These are phyloP conservation scores for Narthecium ossifragum DNA, from an alignment of 106 monocot genomes.

Conservation along the genomic window DNA sequence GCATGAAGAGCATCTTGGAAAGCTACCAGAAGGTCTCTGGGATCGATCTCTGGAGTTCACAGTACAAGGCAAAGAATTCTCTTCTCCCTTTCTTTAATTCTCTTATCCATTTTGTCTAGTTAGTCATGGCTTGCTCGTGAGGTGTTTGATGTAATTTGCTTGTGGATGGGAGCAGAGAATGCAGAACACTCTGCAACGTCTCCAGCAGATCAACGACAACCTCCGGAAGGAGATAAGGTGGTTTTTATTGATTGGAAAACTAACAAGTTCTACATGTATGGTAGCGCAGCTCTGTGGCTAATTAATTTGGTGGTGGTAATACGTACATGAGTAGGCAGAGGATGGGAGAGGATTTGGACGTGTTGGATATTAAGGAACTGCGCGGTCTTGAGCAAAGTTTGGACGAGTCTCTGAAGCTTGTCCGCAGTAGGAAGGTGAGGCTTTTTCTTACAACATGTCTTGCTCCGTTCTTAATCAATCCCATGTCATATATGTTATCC, in stretches of 20 bases:
- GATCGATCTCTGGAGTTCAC: constrained; percentile 67
- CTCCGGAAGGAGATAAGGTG: constrained; percentile 83
- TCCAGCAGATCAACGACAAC: constrained; percentile 68
- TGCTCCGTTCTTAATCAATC: too few relatives aligned
- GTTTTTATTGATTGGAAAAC: too few relatives aligned
- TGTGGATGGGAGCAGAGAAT: constrained; percentile 47
- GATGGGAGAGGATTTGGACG: constrained; percentile 67
- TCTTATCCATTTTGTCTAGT: constrained; percentile 1
- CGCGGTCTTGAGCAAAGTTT: constrained; percentile 79
- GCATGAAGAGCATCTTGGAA: constrained; percentile 59
- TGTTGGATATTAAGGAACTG: constrained; percentile 56
- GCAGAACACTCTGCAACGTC: constrained; percentile 69
- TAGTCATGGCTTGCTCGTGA: neutral
- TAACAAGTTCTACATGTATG: too few relatives aligned
- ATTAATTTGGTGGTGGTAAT: neutral
- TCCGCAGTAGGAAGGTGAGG: constrained; percentile 65
- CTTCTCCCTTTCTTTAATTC: neutral
- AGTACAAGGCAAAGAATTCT: constrained; percentile 52
- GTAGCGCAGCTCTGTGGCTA: neutral
- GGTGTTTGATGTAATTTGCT: too few relatives aligned
- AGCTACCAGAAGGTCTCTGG: constrained; percentile 53
- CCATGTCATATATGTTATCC: too few relatives aligned
- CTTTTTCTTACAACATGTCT: too few relatives aligned
- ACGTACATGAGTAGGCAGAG: constrained; percentile 63
- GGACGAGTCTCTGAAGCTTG: constrained; percentile 45